A percentile compares a stretch with the other conserved stretches of the same genome.
Conservation (phyloP, 2,329 filamentous ascomycete genomes). For the Blastomyces silverae region DNA sequence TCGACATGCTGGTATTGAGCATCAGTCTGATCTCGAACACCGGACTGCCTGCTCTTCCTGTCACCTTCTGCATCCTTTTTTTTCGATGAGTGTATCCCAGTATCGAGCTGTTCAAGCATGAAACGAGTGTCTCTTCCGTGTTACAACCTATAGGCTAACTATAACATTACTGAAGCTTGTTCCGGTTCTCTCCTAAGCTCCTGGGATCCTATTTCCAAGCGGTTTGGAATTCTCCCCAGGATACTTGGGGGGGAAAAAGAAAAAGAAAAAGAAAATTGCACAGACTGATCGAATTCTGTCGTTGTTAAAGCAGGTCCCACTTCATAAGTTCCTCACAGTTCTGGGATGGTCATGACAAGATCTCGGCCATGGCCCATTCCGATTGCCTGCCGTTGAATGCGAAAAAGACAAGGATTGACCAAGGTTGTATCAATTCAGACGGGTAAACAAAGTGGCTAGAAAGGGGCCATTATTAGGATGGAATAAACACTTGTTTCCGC, state of each 20-base stretch:
- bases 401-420: not conserved
- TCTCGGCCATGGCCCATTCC: not conserved
- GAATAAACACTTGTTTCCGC: not conserved
- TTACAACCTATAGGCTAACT: not conserved
- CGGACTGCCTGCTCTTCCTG: not conserved
- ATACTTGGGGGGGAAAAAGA: not conserved
- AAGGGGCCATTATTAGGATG: not conserved
- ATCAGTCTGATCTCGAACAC: not conserved
- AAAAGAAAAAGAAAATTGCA: not conserved
- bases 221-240: not conserved
- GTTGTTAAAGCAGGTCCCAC: not conserved
- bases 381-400: not conserved
- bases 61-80: constrained; percentile 3
- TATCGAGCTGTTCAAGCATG: not conserved
- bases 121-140: not conserved
- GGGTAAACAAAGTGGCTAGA: no score
- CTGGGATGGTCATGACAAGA: not conserved
- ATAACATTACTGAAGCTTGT: not conserved
- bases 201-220: not conserved
- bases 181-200: not conserved
- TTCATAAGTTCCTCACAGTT: not conserved
- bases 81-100: not conserved
- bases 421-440: no score
- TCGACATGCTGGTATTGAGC: not conserved
- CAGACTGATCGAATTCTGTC: no score